Conservation (phyloP, 208 protist genomes). For the Leishmania gerbilli region DNA sequence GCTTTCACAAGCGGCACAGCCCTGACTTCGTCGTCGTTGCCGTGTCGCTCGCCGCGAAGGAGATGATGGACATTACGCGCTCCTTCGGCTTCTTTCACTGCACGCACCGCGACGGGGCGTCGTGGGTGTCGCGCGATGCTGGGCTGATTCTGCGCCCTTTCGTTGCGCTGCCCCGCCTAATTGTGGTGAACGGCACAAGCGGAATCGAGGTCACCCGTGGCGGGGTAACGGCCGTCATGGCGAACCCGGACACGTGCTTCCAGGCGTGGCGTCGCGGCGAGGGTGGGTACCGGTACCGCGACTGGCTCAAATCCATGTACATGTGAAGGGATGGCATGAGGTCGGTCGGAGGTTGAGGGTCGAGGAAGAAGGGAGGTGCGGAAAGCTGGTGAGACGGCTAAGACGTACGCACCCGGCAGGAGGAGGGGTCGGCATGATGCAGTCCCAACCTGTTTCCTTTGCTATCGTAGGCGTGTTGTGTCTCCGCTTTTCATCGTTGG, state of each 20-base stretch:
- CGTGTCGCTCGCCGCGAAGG: conserved; percentile 61
- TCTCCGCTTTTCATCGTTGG: background rate
- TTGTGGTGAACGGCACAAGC: conserved; percentile 68
- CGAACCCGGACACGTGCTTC: conserved; percentile 70
- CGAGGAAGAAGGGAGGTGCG: background rate
- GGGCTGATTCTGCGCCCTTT: conserved; percentile 55
- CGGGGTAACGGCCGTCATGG: conserved; percentile 67
- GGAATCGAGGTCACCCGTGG: conserved; percentile 66
- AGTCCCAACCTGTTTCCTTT: background rate
- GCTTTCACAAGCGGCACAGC: conserved; percentile 51
- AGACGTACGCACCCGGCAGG: background rate
- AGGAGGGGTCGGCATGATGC: background rate
- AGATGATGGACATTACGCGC: conserved; percentile 72
- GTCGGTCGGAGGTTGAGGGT: background rate
- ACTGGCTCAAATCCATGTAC: conserved; percentile 22
- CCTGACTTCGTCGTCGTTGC: conserved; percentile 79
- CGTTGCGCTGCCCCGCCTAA: conserved; percentile 58
- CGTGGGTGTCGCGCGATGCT: conserved; percentile 70
- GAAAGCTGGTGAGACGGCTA: background rate
- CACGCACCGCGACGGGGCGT: conserved; percentile 70
- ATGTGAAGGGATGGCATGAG: conserved; percentile 3
- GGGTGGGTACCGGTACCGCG: conserved; percentile 27
- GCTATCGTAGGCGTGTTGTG: background rate
- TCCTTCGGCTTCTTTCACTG: conserved; percentile 84
- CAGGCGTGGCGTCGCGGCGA: conserved; percentile 51